phyloP scores from a whole-genome alignment of 805 yeast species.

The Yarrowia deformans region DNA sequence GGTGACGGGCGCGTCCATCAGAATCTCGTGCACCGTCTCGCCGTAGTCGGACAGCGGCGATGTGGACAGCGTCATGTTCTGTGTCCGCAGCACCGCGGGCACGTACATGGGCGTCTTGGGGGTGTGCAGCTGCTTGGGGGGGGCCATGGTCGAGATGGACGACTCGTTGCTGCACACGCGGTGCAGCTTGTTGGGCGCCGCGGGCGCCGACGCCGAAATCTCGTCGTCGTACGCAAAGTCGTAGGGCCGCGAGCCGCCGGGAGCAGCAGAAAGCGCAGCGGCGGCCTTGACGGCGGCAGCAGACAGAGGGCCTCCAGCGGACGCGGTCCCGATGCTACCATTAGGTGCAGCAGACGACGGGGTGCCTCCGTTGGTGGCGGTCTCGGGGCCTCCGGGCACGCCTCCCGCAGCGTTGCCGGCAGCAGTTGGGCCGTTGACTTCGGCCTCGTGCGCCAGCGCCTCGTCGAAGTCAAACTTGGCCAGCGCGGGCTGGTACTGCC shows the following conservation, averaged over 20 bases:
- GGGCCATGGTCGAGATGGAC: slow-evolving; percentile 43
- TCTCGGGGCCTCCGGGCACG: no score
- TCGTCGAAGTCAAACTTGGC: slow-evolving; percentile 33
- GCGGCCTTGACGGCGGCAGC: slow-evolving; percentile 2
- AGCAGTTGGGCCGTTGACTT: neutral
- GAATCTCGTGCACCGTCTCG: slow-evolving; percentile 41
- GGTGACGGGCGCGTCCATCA: slow-evolving; percentile 41
- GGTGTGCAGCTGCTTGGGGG: slow-evolving; percentile 73
- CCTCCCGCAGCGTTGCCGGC: no score
- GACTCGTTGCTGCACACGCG: slow-evolving; percentile 40
- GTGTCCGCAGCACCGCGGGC: slow-evolving; percentile 82
- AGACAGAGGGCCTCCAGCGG: no score
- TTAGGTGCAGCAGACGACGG: slow-evolving; percentile 5
- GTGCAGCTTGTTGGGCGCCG: slow-evolving; percentile 29
- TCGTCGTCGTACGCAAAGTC: slow-evolving; percentile 39
- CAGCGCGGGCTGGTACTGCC: slow-evolving; percentile 39
- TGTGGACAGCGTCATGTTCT: slow-evolving; percentile 46
- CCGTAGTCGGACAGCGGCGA: slow-evolving; percentile 44
- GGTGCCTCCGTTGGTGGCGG: neutral
- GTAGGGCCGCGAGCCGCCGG: slow-evolving; percentile 40
- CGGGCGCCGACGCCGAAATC: slow-evolving; percentile 32
- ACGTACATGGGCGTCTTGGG: slow-evolving; percentile 86
- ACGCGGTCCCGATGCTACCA: neutral
- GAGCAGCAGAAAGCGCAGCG: slow-evolving; percentile 7
- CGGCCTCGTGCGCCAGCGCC: slow-evolving; percentile 9